Conservation (phyloP, 139 green algal genomes). For the Dunaliella primolecta region DNA sequence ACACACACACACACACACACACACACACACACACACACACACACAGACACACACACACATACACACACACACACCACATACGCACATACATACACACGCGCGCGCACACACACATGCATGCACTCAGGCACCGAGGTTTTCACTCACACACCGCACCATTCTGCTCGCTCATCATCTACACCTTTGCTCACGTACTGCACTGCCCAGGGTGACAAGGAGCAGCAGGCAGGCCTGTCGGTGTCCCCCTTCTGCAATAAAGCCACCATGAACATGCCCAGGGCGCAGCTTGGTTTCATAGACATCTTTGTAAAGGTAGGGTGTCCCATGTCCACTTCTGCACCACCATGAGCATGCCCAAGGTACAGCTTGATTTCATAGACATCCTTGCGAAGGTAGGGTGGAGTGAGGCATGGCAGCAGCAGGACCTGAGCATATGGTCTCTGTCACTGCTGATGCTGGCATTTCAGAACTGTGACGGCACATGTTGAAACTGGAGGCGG, state of each 20-base stretch:
- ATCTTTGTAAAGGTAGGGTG: conserved; percentile 48
- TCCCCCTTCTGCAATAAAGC: conserved; percentile 65
- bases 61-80: too few relatives aligned
- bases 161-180: background rate
- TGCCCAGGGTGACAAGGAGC: conserved; percentile 68
- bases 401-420: too few relatives aligned
- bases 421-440: too few relatives aligned
- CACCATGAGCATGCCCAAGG: conserved; percentile 57
- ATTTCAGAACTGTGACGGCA: background rate
- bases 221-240: conserved; percentile 49
- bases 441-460: too few relatives aligned
- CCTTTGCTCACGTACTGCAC: background rate
- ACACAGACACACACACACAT: too few relatives aligned
- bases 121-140: too few relatives aligned
- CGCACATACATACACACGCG: too few relatives aligned
- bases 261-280: conserved; percentile 58
- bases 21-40: too few relatives aligned
- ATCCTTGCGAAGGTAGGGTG: conserved; percentile 46
- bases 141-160: background rate
- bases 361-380: conserved; percentile 64
- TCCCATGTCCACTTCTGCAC: conserved; percentile 58
- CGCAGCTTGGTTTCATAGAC: conserved; percentile 64
- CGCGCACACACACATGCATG: too few relatives aligned
- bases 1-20: too few relatives aligned
- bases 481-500: background rate